Evolutionary conservation across 2,329 filamentous ascomycete genomes (phyloP), one percentile per base, ranked within the genome.

Genomic region (Rosellinia necatrix): DNA sequence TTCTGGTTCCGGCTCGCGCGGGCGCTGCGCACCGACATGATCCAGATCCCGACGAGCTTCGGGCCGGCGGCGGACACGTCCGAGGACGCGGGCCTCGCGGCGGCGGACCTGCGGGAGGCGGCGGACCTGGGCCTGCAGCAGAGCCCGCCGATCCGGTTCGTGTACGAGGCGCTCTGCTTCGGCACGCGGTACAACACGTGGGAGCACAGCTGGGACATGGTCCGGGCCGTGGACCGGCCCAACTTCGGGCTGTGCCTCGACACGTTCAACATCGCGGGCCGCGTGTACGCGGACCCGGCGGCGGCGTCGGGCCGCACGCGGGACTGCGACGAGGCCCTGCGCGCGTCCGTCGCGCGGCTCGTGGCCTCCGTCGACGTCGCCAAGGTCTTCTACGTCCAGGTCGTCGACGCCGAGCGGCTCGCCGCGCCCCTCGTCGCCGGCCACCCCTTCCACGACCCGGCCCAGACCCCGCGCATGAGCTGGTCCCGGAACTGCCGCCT

Each of bases 201-300:
- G 90, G 88, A 92, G 68, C 74, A 76, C 9, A 84, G 81, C 61
- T 93, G 87, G 86, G 82, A 86, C 6, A 75, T 91, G 2, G 84
- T 92, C 0, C 72, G 78, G 63, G 74, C 74, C 2, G 88, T 92
- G 24, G 78, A 90, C 69, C 73, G 87, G 6, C 72, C 80, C 7
- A 92, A 92, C 71, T 91, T 92, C 67, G 89, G 89, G 6, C 75
- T 91, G 35, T 91, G 88, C 67, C 77, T 92, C 21, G 89, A 92
- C 71, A 90, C 86, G 0, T 92, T 91, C 75, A 90, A 92, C 71
- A 88, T 92, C 56, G 83, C 88, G 0, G 89, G 83, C 0, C 75
- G 85, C 5, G 82, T 90, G 56, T 92, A 83, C 62, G 89, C 86
- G 0, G 88, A 92, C 65, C 89, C 89, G 0, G 71, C 82, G 0